Evolutionary conservation across 345 rosid species (phyloP), one percentile per base, ranked within the genome.

Genomic region (Erysimum cheiranthoides): DNA sequence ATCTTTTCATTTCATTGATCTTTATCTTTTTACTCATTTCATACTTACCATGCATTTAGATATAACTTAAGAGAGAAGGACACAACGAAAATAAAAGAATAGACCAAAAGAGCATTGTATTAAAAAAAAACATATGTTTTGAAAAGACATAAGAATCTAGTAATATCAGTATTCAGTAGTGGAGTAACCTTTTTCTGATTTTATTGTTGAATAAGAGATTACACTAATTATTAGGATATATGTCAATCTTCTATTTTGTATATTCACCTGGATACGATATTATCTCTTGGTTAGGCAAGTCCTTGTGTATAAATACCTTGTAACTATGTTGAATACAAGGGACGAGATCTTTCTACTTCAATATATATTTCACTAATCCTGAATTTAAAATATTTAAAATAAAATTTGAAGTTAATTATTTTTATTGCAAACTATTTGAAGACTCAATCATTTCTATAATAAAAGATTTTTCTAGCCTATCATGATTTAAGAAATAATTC

Each of bases 1-100:
- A n/a, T 30, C 27, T 9, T 8, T 14, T 13, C 17, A 30, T 63
- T 39, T 30, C n/a, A 10, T 56, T n/a, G 12, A 31, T 57, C 1
- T 38, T 30, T 42, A 56, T 39, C 25, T 69, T 18, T 30, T 30
- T 31, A 12, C 25, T 38, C 21, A 27, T 52, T 34, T 13, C 47
- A 36, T 12, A 17, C 10, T 69, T 46, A 18, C 32, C 74, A 45
- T n/a, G n/a, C n/a, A n/a, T 59, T 34, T 58, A 35, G 2, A 21
- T 46, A 71, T 70, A 28, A 46, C 36, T 60, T 47, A 25, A 2
- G 58, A 47, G 58, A 71, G n/a, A 71, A 70, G 30, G 17, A n/a
- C 27, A 13, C 14, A n/a, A 36, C 38, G 7, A 59, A 32, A 17
- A 42, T 14, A 47, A 16, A 46, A 47, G 25, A 47, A 6, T 7